Base-by-base conservation (phyloP, 2,329 filamentous ascomycete genomes). In the Phyllachora maydis region DNA sequence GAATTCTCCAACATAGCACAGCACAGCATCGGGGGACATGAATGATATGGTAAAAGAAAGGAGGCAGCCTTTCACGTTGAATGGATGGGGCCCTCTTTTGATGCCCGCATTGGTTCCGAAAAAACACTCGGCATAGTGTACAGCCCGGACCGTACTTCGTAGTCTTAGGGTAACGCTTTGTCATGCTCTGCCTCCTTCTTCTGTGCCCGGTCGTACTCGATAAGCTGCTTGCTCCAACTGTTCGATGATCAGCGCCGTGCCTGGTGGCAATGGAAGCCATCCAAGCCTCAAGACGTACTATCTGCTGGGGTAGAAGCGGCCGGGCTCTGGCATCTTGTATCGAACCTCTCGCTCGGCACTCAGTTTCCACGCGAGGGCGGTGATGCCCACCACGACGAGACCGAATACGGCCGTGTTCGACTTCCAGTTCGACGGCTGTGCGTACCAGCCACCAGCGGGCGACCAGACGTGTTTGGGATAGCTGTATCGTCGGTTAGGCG, bases 381-480 rank as follows among this genome's bases (percentile, higher is more conserved):
- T 60, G 36, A 81, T 55, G 29, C 69, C 66, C 32, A 69, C 35
- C 12, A 79, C 49, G 18, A 32, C 23, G 16, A 43, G 28, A 14
- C 45, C 39, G 23, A 47, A 36, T 18, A 45, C 18, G 19, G 37
- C 40, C 7, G 88, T 98, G 59, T 98, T 98, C 41, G 58, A 55
- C 49, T 76, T 88, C 88, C 88, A 98, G 63, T 98, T 98, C 36
- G 65, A 60, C 25, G 88, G 88, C 49, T 91, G 85, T 26, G 74
- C 58, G 54, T 98, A 98, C 88, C 88, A 98, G 53, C 88, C 88
- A 64, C 88, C 88, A 35, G 85, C 63, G 31, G 88, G 88, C 43
- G 88, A 95, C 88, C 88, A 98, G 64, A 98, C 81, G 63, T 98
- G 85, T 64, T 92, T 93, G 50, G 82, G 83, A 55, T 92, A 92